A percentile compares a stretch with the other conserved stretches of the same genome.
Conservation (phyloP, 208 protist species). For the Leishmania martiniquensis region DNA sequence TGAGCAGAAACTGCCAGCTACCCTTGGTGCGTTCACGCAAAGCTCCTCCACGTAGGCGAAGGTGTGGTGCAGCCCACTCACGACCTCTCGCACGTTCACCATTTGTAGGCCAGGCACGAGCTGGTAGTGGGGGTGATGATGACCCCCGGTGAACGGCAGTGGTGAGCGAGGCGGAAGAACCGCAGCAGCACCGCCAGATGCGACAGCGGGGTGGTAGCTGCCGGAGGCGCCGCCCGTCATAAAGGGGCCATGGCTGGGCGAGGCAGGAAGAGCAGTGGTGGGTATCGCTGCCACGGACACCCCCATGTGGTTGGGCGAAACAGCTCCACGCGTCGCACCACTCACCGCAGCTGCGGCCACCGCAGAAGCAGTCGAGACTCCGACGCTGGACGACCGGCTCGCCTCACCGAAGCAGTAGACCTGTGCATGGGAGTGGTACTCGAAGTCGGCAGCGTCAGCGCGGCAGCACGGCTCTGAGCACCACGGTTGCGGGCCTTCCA, state of each 20-base stretch:
- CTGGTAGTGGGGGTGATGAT: slow-evolving; percentile 38
- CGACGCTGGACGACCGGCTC: slow-evolving; percentile 9
- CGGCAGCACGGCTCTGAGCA: slow-evolving; percentile 66
- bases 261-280: slow-evolving; percentile 6
- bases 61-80: slow-evolving; percentile 85
- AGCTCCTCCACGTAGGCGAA: slow-evolving; percentile 81
- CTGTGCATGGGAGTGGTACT: slow-evolving; percentile 51
- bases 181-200: not conserved
- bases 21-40: not conserved
- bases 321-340: not conserved
- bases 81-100: slow-evolving; percentile 62
- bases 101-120: slow-evolving; percentile 54
- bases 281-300: slow-evolving; percentile 1
- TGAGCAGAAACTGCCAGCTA: not conserved
- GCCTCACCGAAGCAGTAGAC: slow-evolving; percentile 80
- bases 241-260: slow-evolving; percentile 4
- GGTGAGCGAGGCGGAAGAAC: not conserved
- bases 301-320: slow-evolving; percentile 5
- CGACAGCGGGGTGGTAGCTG: not conserved
- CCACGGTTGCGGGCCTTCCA: slow-evolving; percentile 79
- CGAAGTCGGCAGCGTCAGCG: slow-evolving; percentile 37
- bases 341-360: slow-evolving; percentile 2
- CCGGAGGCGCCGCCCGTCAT: not conserved
- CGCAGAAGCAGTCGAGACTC: not conserved
- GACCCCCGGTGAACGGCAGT: slow-evolving; percentile 18